Base-by-base conservation (phyloP, 805 yeast genomes). In the Jamesozyma hellenica region DNA sequence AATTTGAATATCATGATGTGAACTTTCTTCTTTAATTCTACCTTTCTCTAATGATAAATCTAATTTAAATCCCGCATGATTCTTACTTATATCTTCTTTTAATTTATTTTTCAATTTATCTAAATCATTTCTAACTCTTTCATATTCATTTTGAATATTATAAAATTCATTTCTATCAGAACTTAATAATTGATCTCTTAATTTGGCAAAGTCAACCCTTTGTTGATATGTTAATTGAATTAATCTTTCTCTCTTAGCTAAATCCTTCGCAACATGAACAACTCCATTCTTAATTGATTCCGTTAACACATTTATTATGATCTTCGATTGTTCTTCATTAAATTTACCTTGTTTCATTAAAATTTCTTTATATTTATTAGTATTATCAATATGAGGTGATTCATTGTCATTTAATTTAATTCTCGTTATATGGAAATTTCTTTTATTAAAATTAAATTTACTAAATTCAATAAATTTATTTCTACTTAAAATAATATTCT, bases 1-100 rank as follows among this genome's bases (percentile, higher is more conserved):
- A 43, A 92, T 85, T 58, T 87, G 86, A 58, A 86, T 73, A 60
- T 90, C 96, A 60, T 90, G 96, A 45, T 80, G 81, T 2, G 95
- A 83, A 40, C 86, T 77, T 51, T 90, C 98, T 59, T 92, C 97
- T 51, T 96, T 76, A 38, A 90, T 86, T 47, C 98, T 71, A 27
- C 97, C 97, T 63, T 90, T 92, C 57, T 92, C 98, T 48, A 92
- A 67, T 51, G 87, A 88, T 51, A 92, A 68, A 61, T 92, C 98
- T 44, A 92, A 69, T 47, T 95, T 71, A 33, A 92, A 96, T 38
- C 88, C 82, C 10, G 96, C 94, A 55, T 83, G 80, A 35, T 86
- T 79, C 60, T 84, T 87, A 34, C 92, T 82, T 39, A 92, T 85
- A 49, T 92, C 96, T 58, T 92, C 97, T 58, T 82, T 79, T 51